Evolutionary conservation across 164 flowering plant genomes (phyloP).

Genomic region (Chloranthus sessilifolius): DNA sequence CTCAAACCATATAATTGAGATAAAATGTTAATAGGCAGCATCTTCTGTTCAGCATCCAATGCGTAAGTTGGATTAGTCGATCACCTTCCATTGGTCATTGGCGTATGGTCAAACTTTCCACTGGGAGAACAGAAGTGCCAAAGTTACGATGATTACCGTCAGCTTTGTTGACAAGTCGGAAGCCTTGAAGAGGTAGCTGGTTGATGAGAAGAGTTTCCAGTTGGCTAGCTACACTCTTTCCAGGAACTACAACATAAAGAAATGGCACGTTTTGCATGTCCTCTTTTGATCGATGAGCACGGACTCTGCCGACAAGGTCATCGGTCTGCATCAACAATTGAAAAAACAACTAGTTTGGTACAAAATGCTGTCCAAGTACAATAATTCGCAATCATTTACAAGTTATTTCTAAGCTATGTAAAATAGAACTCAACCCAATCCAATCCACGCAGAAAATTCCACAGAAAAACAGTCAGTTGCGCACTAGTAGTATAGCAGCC

Average conservation of each 20-base stretch:
- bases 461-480: too few relatives aligned
- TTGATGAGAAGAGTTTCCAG: slow-evolving; percentile 88
- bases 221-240: slow-evolving; percentile 88
- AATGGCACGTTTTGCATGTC: slow-evolving; percentile 64
- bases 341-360: too few relatives aligned
- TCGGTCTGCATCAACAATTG: slow-evolving; percentile 50
- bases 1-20: not conserved
- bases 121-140: slow-evolving; percentile 44
- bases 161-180: slow-evolving; percentile 61
- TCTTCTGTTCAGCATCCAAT: slow-evolving; percentile 8
- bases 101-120: slow-evolving; percentile 27
- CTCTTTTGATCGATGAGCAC: slow-evolving; percentile 69
- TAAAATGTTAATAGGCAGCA: not conserved
- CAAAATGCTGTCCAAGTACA: too few relatives aligned
- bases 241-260: slow-evolving; percentile 68
- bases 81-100: slow-evolving; percentile 12
- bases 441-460: too few relatives aligned
- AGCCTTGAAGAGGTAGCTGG: slow-evolving; percentile 71
- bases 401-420: too few relatives aligned
- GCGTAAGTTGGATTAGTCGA: not conserved
- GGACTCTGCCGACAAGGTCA: slow-evolving; percentile 81
- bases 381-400: too few relatives aligned
- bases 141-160: slow-evolving; percentile 95
- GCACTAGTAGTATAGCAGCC: too few relatives aligned
- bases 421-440: too few relatives aligned